Base-by-base conservation (phyloP, 2,329 filamentous ascomycete species). In the Aureobasidium sp. region DNA sequence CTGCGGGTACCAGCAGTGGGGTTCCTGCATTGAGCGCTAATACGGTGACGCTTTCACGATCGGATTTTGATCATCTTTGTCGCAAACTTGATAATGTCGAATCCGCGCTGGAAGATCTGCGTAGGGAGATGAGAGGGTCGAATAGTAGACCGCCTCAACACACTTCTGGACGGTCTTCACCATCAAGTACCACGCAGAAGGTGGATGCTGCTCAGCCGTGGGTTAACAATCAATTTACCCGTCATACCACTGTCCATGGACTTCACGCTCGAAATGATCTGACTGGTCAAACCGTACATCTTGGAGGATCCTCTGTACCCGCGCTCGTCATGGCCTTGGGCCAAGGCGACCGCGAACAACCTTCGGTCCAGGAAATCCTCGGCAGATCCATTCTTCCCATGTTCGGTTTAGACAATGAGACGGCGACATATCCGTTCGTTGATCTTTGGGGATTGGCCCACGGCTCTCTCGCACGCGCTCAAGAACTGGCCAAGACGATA, bases 361-460 rank as follows among this genome's bases (percentile, higher is more conserved):
- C 80, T 25, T 78, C 81, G 37, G 76, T 83, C 13, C 79, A 83
- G 64, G 79, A 84, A 51, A 71, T 85, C 13, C 70, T 85, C 46
- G 81, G 84, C 64, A 83, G 82, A 65, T 83, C 81, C 49, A 83
- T 86, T 64, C 70, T 86, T 23, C 83, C 83, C 0, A 81, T 85
- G 59, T 77, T 86, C 60, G 83, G 83, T 2, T 74, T 86, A 35
- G 83, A 85, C 67, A 85, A 86, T 65, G 83, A 85, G 66, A 82
- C 79, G 38, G 82, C 82, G 4, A 85, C 83, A 9, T 86, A 86
- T 67, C 83, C 83, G 7, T 86, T 86, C 65, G 81, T 86, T 29
- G 83, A 85, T 66, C 71, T 86, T 2, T 86, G 83, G 82, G 84
- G 77, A 1, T 64, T 83, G 6, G 81, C 81, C 1, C 81, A 84